Conservation (phyloP, 2,329 filamentous ascomycete genomes). For the Cytospora paraplurivora region DNA sequence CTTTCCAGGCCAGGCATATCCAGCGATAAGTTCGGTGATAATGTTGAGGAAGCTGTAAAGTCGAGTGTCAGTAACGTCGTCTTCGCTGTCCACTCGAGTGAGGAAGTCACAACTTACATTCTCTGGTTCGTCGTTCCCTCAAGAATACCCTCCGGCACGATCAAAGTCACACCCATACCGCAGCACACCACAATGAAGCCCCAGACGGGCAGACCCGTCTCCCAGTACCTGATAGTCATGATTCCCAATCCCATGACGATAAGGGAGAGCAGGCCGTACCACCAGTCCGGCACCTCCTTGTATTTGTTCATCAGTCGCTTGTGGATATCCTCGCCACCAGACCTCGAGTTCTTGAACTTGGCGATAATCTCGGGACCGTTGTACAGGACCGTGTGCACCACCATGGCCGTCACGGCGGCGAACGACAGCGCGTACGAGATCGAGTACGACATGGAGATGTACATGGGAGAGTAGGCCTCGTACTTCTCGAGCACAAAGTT, state of each 20-base stretch:
- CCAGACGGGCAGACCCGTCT: constrained; percentile 37
- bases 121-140: constrained; percentile 37
- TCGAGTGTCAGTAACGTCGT: background rate
- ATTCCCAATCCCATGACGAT: constrained; percentile 40
- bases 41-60: constrained; percentile 36
- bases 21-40: constrained; percentile 39
- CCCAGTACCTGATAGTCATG: constrained; percentile 33
- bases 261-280: constrained; percentile 41
- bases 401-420: constrained; percentile 39
- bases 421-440: constrained; percentile 42
- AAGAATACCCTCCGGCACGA: constrained; percentile 32
- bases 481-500: constrained; percentile 37
- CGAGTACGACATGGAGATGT: constrained; percentile 40
- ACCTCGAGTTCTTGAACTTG: constrained; percentile 36
- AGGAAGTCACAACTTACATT: constrained; percentile 18
- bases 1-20: constrained; percentile 38
- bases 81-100: background rate
- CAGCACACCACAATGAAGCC: constrained; percentile 36
- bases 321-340: constrained; percentile 41
- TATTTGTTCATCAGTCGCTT: constrained; percentile 42
- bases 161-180: constrained; percentile 34
- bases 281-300: constrained; percentile 43
- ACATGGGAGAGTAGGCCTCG: constrained; percentile 41
- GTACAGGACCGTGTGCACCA: constrained; percentile 40
- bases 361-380: constrained; percentile 40